These are phyloP conservation scores for Morella rubra DNA, from an alignment of 306 rosid genomes.

Conservation along the genomic window DNA sequence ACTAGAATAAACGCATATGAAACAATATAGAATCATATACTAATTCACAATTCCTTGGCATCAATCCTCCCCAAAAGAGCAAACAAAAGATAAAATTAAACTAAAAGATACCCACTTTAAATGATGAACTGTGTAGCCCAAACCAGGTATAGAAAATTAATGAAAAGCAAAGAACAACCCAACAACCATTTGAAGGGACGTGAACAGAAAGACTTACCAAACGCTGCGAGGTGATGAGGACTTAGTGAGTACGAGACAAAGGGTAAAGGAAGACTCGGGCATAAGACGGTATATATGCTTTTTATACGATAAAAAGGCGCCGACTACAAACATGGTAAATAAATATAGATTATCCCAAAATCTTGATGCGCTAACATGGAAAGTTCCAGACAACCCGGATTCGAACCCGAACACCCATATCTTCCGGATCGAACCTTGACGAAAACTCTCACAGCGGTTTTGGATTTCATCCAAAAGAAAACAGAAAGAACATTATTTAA, in stretches of 20 bases:
- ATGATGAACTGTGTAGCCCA: background rate
- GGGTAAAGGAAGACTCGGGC: background rate
- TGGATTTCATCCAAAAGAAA: background rate
- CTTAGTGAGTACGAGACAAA: background rate
- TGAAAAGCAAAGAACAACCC: background rate
- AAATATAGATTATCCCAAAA: background rate
- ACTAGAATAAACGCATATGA: background rate
- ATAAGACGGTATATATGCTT: background rate
- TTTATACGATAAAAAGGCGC: background rate
- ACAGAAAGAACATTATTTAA: background rate
- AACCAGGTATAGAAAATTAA: background rate
- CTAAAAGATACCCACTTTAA: background rate
- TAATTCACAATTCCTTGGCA: slow-evolving; percentile 8
- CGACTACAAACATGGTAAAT: slow-evolving; percentile 1
- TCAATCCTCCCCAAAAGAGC: background rate
- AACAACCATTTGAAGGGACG: background rate
- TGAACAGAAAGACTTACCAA: background rate
- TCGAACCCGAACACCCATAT: background rate
- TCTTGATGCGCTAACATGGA: background rate
- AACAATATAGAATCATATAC: slow-evolving; percentile 6
- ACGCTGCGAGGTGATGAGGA: background rate
- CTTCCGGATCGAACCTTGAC: slow-evolving; percentile 9
- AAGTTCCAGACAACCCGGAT: slow-evolving; percentile 10
- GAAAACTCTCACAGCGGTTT: slow-evolving; percentile 3
- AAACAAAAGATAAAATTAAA: background rate